Base-by-base conservation (phyloP, 371 early-diverging fungal species). In the Lichtheimia hyalospora region DNA sequence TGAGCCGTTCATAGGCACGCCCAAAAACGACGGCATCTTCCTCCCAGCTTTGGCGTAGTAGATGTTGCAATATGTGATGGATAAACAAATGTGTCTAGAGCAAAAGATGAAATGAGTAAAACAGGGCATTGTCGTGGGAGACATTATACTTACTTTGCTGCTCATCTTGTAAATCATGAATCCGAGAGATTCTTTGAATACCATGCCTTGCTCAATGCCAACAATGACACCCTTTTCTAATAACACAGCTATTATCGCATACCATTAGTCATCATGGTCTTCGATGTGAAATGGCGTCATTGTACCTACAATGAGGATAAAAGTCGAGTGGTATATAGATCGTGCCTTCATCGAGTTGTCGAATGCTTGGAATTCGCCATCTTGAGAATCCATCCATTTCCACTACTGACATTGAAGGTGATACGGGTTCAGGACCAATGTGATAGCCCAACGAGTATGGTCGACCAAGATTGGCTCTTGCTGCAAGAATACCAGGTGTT, bases 11-110 rank as follows among this genome's bases (percentile, higher is more conserved):
- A 63, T 87, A 94, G 27, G 83, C 69, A 34, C 69, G 70, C 16
- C 87, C 90, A 81, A 93, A 90, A 5, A 66, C 55, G 7, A 84
- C 73, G 5, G 91, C 89, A 49, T 84, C 85, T 44, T 77, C 76
- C 63, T 85, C 75, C 46, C 69, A 62, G 18, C 72, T 64, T 21
- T 67, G 79, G 4, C 75, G 70, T 52, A 92, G 64, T 52, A 92
- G 63, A 64, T 87, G 75, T 16, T 85, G 76, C n/a, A 91, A 65
- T 18, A 94, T 77, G 28, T 83, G 76, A 58, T 89, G 92, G 20
- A 93, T 44, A 75, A 92, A 92, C 16, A 92, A 66, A 66, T 89
- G 89, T 2, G 91, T 92, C 94, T 92, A 69, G 1, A 27, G n/a
- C n/a, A 46, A 6, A 18, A n/a, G 44, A 6, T 43, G 21, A 18